Evolutionary conservation across 106 monocot genomes (phyloP).

Genomic region (Dendrobium huoshanense): DNA sequence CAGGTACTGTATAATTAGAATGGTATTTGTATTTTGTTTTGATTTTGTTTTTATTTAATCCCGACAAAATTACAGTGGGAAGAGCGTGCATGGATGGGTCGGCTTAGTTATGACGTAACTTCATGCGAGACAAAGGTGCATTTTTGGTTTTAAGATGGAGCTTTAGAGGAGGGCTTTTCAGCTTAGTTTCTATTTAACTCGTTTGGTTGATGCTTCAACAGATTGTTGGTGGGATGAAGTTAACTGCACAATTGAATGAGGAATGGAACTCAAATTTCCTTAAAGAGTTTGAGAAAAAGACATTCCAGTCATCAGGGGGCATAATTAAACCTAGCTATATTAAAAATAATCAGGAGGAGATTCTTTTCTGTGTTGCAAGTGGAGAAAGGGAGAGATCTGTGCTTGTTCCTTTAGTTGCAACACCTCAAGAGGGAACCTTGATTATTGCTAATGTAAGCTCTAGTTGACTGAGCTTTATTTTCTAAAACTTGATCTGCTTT

Average conservation of each 20-base stretch:
- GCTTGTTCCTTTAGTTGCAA: conserved; percentile 27
- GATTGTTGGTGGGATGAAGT: conserved; percentile 43
- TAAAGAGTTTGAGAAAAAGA: conserved; percentile 29
- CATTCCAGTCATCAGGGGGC: conserved; percentile 9
- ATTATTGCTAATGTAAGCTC: conserved; percentile 55
- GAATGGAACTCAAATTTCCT: conserved; percentile 29
- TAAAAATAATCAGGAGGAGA: conserved; percentile 27
- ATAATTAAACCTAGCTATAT: conserved; percentile 18
- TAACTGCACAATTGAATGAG: conserved; percentile 63
- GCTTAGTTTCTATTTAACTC: neutral
- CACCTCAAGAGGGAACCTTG: conserved; percentile 47
- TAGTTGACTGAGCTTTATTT: neutral
- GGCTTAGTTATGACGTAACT: conserved; percentile 52
- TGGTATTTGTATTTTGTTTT: conserved; percentile 5
- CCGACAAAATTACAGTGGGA: conserved; percentile 49
- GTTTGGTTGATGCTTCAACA: conserved; percentile 16
- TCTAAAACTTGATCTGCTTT: neutral
- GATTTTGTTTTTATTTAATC: neutral
- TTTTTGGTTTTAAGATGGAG: neutral
- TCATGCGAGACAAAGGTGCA: conserved; percentile 54
- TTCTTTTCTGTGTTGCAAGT: conserved; percentile 48
- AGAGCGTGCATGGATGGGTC: conserved; percentile 48
- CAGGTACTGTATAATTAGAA: conserved; percentile 20
- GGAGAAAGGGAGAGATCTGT: conserved; percentile 40
- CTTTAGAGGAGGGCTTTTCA: neutral